Base-by-base conservation (phyloP, 805 yeast genomes). In the Pichia membranifaciens region DNA sequence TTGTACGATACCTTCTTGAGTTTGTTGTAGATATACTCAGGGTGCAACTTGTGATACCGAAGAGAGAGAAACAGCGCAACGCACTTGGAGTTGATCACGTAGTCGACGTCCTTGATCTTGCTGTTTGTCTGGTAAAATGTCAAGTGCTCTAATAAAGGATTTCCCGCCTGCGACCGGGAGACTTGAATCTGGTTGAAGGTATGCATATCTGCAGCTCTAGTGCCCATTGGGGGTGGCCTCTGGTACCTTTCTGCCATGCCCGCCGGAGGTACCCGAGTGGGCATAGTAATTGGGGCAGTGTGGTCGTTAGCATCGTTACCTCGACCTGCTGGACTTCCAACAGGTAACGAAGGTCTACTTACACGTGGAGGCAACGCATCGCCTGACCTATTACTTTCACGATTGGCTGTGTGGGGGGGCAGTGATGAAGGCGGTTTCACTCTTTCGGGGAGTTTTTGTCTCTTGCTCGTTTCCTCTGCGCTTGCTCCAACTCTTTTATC, bases 41-140 rank as follows among this genome's bases (percentile, higher is more conserved):
- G 88, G 53, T 82, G 84, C 35, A 86, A 66, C 60, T 84, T 84
- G 58, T 84, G 88, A 59, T 85, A 86, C 44, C 82, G 81, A 41
- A 86, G 61, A 1, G 87, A 79, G 3, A 86, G 68, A 53, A 84
- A 84, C 0, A 86, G 55, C 1, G 83, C 74, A 48, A 75, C 75
- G 60, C 78, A 62, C 61, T 75, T 64, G 28, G 81, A 68, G 48
- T 76, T 80, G 15, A 85, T 73, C 42, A 81, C 70, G 61, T 85
- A 86, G 59, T 86, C 95, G 55, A 69, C 84, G 58, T 64, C 74
- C 54, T 66, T 71, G 51, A 72, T 64, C 16, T 64, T 65, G 5
- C 73, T 69, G 44, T 74, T 81, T 68, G 60, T 80, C 54, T 80
- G 76, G 76, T 69, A 79, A 15, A 47, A 25, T 40, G 75, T 76